These are phyloP conservation scores for Fusarium sp. DNA, from an alignment of 2,329 filamentous ascomycete species.

Conservation along the genomic window DNA sequence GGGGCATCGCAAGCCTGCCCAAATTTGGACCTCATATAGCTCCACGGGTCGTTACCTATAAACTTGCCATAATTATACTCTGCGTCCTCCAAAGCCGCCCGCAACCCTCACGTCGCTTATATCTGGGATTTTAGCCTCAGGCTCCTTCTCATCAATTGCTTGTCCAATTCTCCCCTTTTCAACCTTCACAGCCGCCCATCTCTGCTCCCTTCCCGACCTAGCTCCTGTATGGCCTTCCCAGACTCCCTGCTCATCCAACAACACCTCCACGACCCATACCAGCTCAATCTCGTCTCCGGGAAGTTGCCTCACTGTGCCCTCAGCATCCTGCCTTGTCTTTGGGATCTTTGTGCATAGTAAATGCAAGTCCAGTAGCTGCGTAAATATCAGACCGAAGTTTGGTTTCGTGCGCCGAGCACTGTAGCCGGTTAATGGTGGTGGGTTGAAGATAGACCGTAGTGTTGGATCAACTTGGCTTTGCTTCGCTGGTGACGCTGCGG, in stretches of 20 bases:
- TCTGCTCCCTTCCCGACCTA: constrained; percentile 57
- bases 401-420: constrained; percentile 54
- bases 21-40: background rate
- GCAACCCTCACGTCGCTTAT: constrained; percentile 5
- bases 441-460: constrained; percentile 61
- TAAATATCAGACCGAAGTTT: constrained; percentile 63
- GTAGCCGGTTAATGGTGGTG: constrained; percentile 38
- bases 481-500: constrained; percentile 7
- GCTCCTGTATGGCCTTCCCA: constrained; percentile 51
- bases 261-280: constrained; percentile 60
- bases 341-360: constrained; percentile 60
- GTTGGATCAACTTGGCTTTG: constrained; percentile 50
- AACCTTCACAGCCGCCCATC: constrained; percentile 62
- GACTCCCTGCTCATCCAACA: constrained; percentile 60
- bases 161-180: constrained; percentile 51
- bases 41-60: background rate
- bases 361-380: constrained; percentile 64
- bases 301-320: constrained; percentile 31
- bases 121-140: background rate
- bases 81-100: constrained; percentile 14
- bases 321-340: constrained; percentile 51
- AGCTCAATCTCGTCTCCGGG: constrained; percentile 30
- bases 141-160: constrained; percentile 45
- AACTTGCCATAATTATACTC: background rate
- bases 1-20: background rate